Evolutionary conservation across 306 rosid species (phyloP), one percentile per base, ranked within the genome.

Genomic region (Inga laurina): DNA sequence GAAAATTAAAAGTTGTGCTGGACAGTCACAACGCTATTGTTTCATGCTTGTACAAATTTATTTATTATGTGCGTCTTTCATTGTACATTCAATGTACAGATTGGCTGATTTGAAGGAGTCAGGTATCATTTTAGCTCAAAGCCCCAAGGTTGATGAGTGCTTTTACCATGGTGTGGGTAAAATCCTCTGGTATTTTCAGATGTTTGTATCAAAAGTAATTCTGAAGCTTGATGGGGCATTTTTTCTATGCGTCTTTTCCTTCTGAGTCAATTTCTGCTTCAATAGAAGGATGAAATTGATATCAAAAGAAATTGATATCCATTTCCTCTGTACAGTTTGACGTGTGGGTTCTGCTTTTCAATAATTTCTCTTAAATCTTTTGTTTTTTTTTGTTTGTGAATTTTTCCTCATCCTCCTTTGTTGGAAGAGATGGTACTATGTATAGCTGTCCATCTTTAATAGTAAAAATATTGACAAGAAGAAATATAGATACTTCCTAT

Each of bases 41-140:
- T 67, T 7, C 30, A n/a, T 14, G 77, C 7, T 48, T 75, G 68
- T 39, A 57, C 79, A n/a, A 57, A 56, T 59, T 7, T 56, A 37
- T 57, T 57, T 5, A 11, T 45, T 76, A 39, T 22, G 41, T 52
- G 8, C 79, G 24, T 75, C 11, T 39, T 59, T 30, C 56, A 24
- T 77, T 77, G 72, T 77, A 77, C 80, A 43, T 77, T 14, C 32
- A 54, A 24, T 77, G 56, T 77, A 59, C 72, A 77, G 27, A 43
- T 39, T 7, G 72, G 27, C 16, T 37, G 51, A 56, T 76, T 57
- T 57, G 15, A 35, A 35, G 3, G 46, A 14, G 10, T 67, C 14
- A 35, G 19, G 9, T 67, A 67, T 16, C 45, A 32, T 35, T 14
- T 15, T 30, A 34, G 22, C 21, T 66, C n/a, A 14, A 35, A 15